Conservation (phyloP, 768 basidiomycete species). For the Phanerochaete carnosa region DNA sequence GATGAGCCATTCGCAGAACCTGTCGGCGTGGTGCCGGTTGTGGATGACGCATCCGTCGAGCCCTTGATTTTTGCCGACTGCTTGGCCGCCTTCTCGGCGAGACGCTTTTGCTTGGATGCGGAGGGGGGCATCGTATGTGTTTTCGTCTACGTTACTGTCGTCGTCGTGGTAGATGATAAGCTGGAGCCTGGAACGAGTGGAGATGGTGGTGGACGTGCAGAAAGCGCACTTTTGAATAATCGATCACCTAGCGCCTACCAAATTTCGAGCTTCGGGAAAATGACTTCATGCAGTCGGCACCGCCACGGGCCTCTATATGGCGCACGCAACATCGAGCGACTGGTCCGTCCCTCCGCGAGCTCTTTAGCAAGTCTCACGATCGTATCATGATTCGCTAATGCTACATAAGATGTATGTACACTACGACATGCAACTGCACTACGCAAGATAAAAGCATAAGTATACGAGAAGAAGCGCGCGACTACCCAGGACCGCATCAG, state of each 20-base stretch:
- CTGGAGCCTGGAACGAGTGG: not conserved
- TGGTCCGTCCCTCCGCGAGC: not conserved
- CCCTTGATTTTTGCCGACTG: slow-evolving; percentile 55
- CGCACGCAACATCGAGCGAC: not conserved
- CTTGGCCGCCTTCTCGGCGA: slow-evolving; percentile 92
- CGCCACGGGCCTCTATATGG: not conserved
- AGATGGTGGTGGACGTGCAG: not conserved
- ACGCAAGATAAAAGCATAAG: not conserved
- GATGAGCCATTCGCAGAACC: slow-evolving; percentile 63
- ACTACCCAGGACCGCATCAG: slow-evolving; percentile 49
- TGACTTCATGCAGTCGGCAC: not conserved
- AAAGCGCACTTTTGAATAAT: slow-evolving; percentile 6
- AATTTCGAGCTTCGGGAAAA: slow-evolving; percentile 3
- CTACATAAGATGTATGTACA: not conserved
- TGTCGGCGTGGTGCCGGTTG: slow-evolving; percentile 56
- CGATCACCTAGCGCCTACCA: slow-evolving; percentile 8
- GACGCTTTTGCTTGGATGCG: slow-evolving; percentile 86
- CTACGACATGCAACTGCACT: not conserved
- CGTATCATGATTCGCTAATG: not conserved
- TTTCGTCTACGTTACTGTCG: not conserved
- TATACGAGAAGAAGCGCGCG: slow-evolving; percentile 3
- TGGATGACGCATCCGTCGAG: slow-evolving; percentile 43
- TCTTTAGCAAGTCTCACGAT: not conserved
- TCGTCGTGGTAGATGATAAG: not conserved
- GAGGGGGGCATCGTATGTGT: slow-evolving; percentile 48